These are phyloP conservation scores for Cyclanthera cordifolia DNA, from an alignment of 306 rosid genomes.

Conservation along the genomic window DNA sequence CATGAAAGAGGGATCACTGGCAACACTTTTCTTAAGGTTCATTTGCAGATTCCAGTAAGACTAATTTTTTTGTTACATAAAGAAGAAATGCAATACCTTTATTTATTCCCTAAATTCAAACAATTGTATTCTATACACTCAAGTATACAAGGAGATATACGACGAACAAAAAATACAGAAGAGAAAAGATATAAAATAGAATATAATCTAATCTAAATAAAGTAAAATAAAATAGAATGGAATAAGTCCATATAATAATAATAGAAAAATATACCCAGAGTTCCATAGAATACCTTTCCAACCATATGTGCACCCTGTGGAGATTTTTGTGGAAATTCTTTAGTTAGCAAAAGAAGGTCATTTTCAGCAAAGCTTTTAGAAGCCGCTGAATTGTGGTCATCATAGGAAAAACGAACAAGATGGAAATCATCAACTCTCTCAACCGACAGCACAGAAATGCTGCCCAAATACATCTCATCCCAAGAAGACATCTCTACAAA, in stretches of 20 bases:
- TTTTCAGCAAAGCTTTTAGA: conserved; percentile 70
- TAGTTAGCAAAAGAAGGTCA: conserved; percentile 73
- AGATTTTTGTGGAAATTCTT: conserved; percentile 63
- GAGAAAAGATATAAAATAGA: too few species aligned
- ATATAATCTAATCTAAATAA: too few species aligned
- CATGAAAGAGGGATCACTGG: neutral
- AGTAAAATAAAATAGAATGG: too few species aligned
- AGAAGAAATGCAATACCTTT: too few species aligned
- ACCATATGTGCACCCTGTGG: conserved; percentile 77
- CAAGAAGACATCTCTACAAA: conserved; percentile 66
- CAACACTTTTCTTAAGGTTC: neutral
- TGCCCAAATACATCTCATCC: conserved; percentile 73
- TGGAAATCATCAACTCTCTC: conserved; percentile 95
- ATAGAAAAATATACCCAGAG: neutral
- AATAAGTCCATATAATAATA: neutral
- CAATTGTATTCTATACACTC: too few species aligned
- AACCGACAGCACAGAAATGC: conserved; percentile 67
- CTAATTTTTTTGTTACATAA: too few species aligned
- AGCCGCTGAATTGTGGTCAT: conserved; percentile 45
- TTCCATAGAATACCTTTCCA: conserved; percentile 58
- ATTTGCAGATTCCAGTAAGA: neutral
- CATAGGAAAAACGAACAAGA: conserved; percentile 70
- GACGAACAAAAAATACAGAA: too few species aligned
- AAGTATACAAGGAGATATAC: too few species aligned
- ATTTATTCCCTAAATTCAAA: too few species aligned